Percentiles rank a stretch among this genome's conserved stretches.
These are phyloP conservation scores for Apiospora koreana DNA, from an alignment of 2,329 filamentous ascomycete genomes.

Conservation along the genomic window DNA sequence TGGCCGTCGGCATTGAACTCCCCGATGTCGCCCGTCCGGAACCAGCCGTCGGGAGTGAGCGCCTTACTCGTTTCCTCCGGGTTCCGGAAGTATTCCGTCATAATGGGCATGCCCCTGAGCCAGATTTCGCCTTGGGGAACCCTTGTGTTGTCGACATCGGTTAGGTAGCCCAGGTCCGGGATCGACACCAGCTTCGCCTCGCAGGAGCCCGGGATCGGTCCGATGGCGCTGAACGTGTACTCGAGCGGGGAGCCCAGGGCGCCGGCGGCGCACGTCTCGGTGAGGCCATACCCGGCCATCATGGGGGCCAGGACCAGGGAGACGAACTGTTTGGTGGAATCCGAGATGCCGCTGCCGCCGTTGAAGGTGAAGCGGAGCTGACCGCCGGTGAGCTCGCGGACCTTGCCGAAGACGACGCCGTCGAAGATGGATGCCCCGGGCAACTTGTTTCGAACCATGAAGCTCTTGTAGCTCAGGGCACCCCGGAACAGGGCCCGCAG, in stretches of 20 bases:
- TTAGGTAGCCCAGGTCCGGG: constrained; percentile 76
- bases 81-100: constrained; percentile 74
- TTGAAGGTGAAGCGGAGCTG: constrained; percentile 78
- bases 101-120: constrained; percentile 76
- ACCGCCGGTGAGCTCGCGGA: constrained; percentile 88
- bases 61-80: constrained; percentile 72
- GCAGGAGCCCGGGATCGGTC: constrained; percentile 70
- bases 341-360: constrained; percentile 80
- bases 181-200: constrained; percentile 88
- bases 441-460: constrained; percentile 57
- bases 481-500: constrained; percentile 73
- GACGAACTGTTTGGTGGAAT: constrained; percentile 84
- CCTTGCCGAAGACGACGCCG: constrained; percentile 82
- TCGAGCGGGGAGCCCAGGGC: constrained; percentile 73
- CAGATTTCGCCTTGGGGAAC: constrained; percentile 86
- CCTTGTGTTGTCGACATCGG: constrained; percentile 58
- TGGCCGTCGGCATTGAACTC: constrained; percentile 74
- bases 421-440: constrained; percentile 72
- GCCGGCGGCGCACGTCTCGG: constrained; percentile 82
- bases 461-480: constrained; percentile 32
- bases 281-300: constrained; percentile 86
- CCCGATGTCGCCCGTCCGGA: constrained; percentile 84
- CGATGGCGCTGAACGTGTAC: constrained; percentile 74
- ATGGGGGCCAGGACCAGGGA: constrained; percentile 87
- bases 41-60: constrained; percentile 76